Conservation (phyloP, 1,139 yeast genomes). For the Nakaseomyces nivariensis region DNA sequence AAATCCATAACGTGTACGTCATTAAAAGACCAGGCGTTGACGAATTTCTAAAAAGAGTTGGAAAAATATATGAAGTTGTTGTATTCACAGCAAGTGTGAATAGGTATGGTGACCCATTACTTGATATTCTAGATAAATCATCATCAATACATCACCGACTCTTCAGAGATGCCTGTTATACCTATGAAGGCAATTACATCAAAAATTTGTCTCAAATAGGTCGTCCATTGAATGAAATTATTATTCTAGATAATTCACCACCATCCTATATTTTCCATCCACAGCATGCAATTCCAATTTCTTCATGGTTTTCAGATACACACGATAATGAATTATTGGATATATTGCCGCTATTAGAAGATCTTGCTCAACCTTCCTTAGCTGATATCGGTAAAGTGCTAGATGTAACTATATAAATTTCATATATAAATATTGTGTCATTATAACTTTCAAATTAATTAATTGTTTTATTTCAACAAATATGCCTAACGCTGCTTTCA, state of each 20-base stretch:
- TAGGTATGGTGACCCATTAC: constrained; percentile 87
- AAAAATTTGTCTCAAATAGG: constrained; percentile 90
- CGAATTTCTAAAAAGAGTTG: constrained; percentile 73
- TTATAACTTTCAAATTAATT: neutral
- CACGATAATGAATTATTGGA: constrained; percentile 92
- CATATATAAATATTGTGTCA: neutral
- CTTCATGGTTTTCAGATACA: constrained; percentile 95
- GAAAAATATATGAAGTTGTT: constrained; percentile 83
- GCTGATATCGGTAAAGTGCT: constrained; percentile 75
- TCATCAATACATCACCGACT: constrained; percentile 76
- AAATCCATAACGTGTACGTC: constrained; percentile 86
- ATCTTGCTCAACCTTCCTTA: constrained; percentile 53
- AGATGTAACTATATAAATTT: constrained; percentile 48
- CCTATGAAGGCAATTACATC: constrained; percentile 85
- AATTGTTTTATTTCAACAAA: too few relatives aligned
- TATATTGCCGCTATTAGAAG: constrained; percentile 81
- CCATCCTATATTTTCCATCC: constrained; percentile 97
- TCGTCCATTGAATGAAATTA: constrained; percentile 71
- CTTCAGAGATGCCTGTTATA: constrained; percentile 74
- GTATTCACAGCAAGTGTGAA: constrained; percentile 93
- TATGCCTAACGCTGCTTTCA: too few relatives aligned
- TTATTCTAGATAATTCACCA: constrained; percentile 92
- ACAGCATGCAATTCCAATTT: constrained; percentile 90
- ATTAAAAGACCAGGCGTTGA: constrained; percentile 97
- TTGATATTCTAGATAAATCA: constrained; percentile 64